Conservation (phyloP, 2,329 filamentous ascomycete genomes). For the Graphilbum sp. region DNA sequence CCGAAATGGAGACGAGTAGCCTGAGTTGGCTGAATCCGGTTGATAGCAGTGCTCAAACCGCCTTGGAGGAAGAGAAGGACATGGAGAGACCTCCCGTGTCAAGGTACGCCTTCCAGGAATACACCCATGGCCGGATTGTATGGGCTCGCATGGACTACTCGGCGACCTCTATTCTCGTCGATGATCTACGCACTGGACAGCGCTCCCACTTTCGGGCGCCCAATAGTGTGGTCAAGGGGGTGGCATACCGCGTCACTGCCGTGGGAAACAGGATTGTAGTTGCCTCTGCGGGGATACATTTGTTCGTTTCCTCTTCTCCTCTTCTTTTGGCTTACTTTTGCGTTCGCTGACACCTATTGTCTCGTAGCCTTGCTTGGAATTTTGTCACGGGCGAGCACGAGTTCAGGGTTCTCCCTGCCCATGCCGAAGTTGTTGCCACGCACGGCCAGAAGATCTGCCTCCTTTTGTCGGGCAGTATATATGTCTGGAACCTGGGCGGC, state of each 20-base stretch:
- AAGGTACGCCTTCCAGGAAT: background rate
- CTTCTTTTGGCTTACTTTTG: background rate
- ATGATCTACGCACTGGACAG: conserved; percentile 5
- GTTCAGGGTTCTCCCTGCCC: conserved; percentile 3
- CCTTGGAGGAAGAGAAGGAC: background rate
- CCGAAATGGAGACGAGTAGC: background rate
- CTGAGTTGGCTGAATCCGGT: background rate
- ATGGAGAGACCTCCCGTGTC: no score
- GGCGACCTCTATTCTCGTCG: conserved; percentile 6
- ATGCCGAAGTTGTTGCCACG: conserved; percentile 6
- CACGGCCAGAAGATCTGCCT: conserved; percentile 5
- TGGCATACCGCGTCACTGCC: background rate
- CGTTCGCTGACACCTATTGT: no score
- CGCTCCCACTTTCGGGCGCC: background rate
- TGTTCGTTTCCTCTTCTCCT: conserved; percentile 1
- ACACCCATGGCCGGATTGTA: conserved; percentile 7
- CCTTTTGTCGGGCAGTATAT: conserved; percentile 5
- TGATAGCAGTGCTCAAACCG: background rate
- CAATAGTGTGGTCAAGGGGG: conserved; percentile 3
- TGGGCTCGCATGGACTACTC: conserved; percentile 4
- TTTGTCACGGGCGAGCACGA: conserved; percentile 5
- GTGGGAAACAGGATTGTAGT: conserved; percentile 8
- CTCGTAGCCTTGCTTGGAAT: conserved; percentile 7
- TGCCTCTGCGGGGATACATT: background rate
- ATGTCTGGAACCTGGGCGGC: conserved; percentile 6